Evolutionary conservation across 2,329 filamentous ascomycete species (phyloP).

Genomic region (Phoma sp.): DNA sequence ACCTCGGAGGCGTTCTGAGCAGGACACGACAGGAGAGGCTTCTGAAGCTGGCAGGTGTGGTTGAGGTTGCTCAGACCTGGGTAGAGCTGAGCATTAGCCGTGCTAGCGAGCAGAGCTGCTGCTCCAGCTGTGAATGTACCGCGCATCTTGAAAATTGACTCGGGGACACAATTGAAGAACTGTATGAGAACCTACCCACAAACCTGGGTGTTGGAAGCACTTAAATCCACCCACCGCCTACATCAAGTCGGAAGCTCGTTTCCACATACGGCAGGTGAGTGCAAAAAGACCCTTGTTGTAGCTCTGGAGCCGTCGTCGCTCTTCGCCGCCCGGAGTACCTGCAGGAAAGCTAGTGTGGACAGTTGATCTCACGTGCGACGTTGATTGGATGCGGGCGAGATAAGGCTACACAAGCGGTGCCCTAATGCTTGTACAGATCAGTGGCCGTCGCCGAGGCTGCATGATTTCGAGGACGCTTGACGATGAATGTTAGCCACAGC

Average conservation of each 20-base stretch:
- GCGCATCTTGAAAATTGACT: slow-evolving; percentile 30
- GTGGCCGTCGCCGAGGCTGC: slow-evolving; percentile 24
- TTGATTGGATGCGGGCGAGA: slow-evolving; percentile 40
- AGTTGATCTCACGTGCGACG: slow-evolving; percentile 36
- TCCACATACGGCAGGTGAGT: slow-evolving; percentile 43
- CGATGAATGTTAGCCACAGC: slow-evolving; percentile 10
- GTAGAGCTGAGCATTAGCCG: slow-evolving; percentile 52
- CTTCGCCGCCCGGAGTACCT: slow-evolving; percentile 35
- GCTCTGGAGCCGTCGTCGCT: slow-evolving; percentile 18
- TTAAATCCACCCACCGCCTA: slow-evolving; percentile 17
- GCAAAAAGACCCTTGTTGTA: slow-evolving; percentile 9
- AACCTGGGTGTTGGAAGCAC: slow-evolving; percentile 12
- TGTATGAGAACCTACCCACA: slow-evolving; percentile 17
- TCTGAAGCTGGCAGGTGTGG: slow-evolving; percentile 62
- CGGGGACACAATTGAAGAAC: slow-evolving; percentile 5
- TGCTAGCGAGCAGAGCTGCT: slow-evolving; percentile 29
- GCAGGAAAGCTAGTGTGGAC: slow-evolving; percentile 31
- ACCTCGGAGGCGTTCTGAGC: slow-evolving; percentile 47
- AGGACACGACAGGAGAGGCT: slow-evolving; percentile 45
- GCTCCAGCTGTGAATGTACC: slow-evolving; percentile 21
- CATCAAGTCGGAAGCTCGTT: slow-evolving; percentile 34
- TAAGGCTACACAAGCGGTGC: slow-evolving; percentile 30
- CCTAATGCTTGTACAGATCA: slow-evolving; percentile 25
- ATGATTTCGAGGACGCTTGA: slow-evolving; percentile 1
- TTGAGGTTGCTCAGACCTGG: slow-evolving; percentile 59